These are phyloP conservation scores for Triangularia verruculosa DNA, from an alignment of 2,329 filamentous ascomycete genomes.

Conservation along the genomic window DNA sequence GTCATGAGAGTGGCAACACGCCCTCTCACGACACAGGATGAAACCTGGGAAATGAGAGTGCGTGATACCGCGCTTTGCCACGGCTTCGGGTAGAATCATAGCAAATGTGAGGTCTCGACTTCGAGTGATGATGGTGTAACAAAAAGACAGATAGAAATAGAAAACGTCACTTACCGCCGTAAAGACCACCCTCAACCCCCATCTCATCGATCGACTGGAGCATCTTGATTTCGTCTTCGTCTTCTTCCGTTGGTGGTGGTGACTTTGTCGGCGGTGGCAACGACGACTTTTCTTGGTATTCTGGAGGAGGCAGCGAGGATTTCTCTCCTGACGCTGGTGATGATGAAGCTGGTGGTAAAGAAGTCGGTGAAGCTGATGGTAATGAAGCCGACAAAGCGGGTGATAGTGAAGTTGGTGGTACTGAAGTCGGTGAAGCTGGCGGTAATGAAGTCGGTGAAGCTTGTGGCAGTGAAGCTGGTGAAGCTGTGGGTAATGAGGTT, in stretches of 20 bases:
- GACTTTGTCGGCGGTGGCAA: not conserved
- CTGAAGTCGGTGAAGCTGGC: slow-evolving; percentile 13
- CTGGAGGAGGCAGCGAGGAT: not conserved
- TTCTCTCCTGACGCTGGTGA: not conserved
- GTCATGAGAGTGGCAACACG: not conserved
- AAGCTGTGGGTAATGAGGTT: not conserved
- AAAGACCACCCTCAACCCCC: not conserved
- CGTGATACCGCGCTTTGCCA: not conserved
- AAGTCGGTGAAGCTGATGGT: slow-evolving; percentile 7
- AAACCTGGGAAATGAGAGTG: not conserved
- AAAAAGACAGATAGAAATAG: no score
- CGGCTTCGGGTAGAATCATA: not conserved
- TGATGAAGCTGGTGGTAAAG: not conserved
- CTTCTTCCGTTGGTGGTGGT: not conserved
- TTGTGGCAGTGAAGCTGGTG: slow-evolving; percentile 13
- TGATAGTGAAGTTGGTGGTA: slow-evolving; percentile 12
- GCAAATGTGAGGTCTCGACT: no score
- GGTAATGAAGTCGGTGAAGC: no score
- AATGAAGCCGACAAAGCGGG: slow-evolving; percentile 9
- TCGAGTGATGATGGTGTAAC: no score
- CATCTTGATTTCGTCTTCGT: not conserved
- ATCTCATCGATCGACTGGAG: not conserved
- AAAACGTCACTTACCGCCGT: not conserved
- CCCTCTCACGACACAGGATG: not conserved
- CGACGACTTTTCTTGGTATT: not conserved